phyloP scores from a whole-genome alignment of 495 filamentous ascomycete genomes.

The Rhizodiscina lignyota region DNA sequence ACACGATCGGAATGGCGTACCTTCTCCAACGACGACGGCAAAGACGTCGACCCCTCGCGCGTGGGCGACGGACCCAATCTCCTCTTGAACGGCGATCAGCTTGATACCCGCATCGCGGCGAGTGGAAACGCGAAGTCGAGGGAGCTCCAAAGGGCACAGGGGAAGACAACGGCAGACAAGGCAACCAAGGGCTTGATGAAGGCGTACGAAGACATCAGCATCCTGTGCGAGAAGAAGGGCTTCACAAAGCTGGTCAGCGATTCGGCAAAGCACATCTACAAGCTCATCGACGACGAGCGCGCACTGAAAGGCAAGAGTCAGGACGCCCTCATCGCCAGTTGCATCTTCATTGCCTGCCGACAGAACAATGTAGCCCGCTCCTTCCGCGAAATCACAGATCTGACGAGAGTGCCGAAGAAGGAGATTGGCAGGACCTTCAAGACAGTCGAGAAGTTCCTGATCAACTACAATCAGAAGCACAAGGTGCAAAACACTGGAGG shows the following conservation, averaged over 20 bases:
- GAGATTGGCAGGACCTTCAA: constrained; percentile 97
- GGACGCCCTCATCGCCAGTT: constrained; percentile 85
- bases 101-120: constrained; percentile 77
- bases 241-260: constrained; percentile 67
- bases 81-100: constrained; percentile 77
- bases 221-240: constrained; percentile 69
- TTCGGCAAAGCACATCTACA: constrained; percentile 85
- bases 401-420: constrained; percentile 91
- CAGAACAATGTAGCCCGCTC: constrained; percentile 74
- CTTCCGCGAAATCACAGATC: constrained; percentile 77
- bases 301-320: constrained; percentile 90
- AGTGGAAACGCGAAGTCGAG: constrained; percentile 54
- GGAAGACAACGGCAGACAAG: constrained; percentile 74
- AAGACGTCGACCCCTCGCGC: constrained; percentile 93
- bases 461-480: constrained; percentile 24
- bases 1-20: constrained; percentile 97
- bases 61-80: constrained; percentile 83
- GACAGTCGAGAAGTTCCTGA: constrained; percentile 69
- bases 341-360: constrained; percentile 93
- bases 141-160: constrained; percentile 76
- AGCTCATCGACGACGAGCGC: constrained; percentile 79
- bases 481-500: constrained; percentile 34
- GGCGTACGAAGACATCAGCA: constrained; percentile 80
- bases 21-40: constrained; percentile 86
- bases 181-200: constrained; percentile 58